A percentile compares a stretch with the other conserved stretches of the same genome.
phyloP scores from a whole-genome alignment of 441 rosid genomes.

The Monsonia emarginata region DNA sequence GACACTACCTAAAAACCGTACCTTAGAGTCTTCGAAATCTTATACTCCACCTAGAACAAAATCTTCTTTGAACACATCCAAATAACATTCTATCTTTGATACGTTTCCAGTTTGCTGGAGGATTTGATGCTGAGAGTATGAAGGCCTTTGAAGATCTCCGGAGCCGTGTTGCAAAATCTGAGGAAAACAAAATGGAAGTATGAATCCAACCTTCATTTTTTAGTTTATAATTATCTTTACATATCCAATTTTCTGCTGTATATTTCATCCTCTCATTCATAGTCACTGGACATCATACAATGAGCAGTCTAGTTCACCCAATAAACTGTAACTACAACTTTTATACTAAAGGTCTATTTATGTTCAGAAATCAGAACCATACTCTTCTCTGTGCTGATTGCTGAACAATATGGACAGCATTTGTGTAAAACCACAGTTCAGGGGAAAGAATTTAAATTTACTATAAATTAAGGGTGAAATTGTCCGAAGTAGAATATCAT shows the following conservation, averaged over 20 bases:
- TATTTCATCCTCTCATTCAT: background rate
- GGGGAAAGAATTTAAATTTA: no score
- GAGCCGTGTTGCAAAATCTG: constrained; percentile 43
- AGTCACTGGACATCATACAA: constrained; percentile 1
- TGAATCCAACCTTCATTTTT: constrained; percentile 13
- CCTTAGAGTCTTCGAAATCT: background rate
- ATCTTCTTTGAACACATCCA: no score
- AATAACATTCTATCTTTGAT: constrained; percentile 3
- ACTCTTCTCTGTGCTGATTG: no score
- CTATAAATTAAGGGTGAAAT: no score
- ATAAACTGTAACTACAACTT: background rate
- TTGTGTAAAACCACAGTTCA: no score
- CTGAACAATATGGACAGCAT: no score
- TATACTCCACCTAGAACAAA: background rate
- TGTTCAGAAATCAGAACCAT: no score
- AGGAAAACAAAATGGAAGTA: constrained; percentile 37
- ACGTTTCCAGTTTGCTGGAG: constrained; percentile 76
- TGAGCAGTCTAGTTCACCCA: background rate
- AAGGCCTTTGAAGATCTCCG: constrained; percentile 87
- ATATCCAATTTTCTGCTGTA: background rate
- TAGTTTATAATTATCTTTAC: background rate
- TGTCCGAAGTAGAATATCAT: no score
- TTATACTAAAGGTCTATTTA: background rate
- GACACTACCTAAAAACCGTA: no score
- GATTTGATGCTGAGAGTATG: constrained; percentile 98